Evolutionary conservation across 345 rosid species (phyloP), one percentile per base, ranked within the genome.

Genomic region (Moringa oleifera): DNA sequence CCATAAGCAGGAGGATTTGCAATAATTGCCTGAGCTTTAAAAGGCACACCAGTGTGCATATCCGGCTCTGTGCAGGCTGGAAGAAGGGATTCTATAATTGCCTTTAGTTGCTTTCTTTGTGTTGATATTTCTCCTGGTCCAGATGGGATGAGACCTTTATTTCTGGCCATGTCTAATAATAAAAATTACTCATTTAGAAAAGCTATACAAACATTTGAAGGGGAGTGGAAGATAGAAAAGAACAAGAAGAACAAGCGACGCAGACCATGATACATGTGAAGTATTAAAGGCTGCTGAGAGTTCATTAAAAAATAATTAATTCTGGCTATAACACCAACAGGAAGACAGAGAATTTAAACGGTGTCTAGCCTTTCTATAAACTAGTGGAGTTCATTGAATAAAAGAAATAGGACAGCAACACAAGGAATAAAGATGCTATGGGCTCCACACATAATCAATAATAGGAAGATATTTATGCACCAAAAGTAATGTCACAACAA

Each of bases 1-100:
- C 97, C 99, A 71, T 90, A 94, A 25, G 97, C 97, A 52, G 97
- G 97, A 62, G 99, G 99, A 68, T 94, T 94, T 69, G 99, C 96
- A 63, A 94, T 94, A 57, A 94, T 85, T 54, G 99, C 99, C 74
- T 94, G 97, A 63, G 97, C 96, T 90, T 80, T 80, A 73, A 94
- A 94, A 60, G 83, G 71, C 51, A 62, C 68, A 62, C 80, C 79
- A 51, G 97, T 83, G 83, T 86, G 96, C 51, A 78, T 65, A 76
- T 90, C 95, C 2, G 95, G 93, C 68, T 86, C 92, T 57, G 80
- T 86, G 76, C 99, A 94, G 21, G 99, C 97, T 0, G 97, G 95
- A 71, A 88, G 95, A 70, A 94, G 95, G 66, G 99, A 85, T 72
- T 94, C 95, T 53, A 94, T 94, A 68, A 94, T 94, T 73, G 92